Base-by-base conservation (phyloP, 2,329 filamentous ascomycete genomes). In the Alternaria burnsii region DNA sequence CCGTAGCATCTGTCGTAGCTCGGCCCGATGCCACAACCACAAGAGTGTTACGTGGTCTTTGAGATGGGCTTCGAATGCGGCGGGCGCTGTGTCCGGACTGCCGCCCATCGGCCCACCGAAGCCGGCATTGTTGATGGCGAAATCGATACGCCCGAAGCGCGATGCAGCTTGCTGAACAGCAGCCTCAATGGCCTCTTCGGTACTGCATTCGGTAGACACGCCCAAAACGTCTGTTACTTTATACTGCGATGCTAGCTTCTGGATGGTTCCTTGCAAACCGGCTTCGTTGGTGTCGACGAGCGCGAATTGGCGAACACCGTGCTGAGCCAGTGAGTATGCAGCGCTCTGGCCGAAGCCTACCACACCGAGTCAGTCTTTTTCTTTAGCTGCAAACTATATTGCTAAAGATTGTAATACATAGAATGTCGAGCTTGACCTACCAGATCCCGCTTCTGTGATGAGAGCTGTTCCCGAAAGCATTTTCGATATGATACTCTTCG, bases 121-220 rank as follows among this genome's bases (percentile, higher is more conserved):
- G 2, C 84, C 85, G 3, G 84, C 84, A 43, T 83, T 82, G 65
- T 86, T 86, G 48, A 86, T 78, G 1, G 82, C 83, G 22, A 85
- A 75, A 59, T 87, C 84, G 41, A 87, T 76, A 6, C 84, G 76
- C 5, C 83, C 82, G 69, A 86, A 86, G 20, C 57, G 57, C 30
- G 48, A 54, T 11, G 42, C 58, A 5, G 50, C 54, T 42, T 71
- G 64, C 9, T 69, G 56, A 0, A 79, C 79, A 1, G 75, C 73
- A 47, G 76, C 66, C 3, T 74, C 70, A 4, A 86, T 68, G 11
- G 75, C 77, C 1, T 69, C 57, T 11, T 79, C 58, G 28, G 46
- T 54, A 24, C 34, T 57, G 7, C 57, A 52, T 38, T 61, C 47
- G 24, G 52, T 48, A 18, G 57, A 48, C 8, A 64, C 40, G 16